phyloP scores from a whole-genome alignment of 352 stramenopile genomes.

The Saprolegnia parasitica region DNA sequence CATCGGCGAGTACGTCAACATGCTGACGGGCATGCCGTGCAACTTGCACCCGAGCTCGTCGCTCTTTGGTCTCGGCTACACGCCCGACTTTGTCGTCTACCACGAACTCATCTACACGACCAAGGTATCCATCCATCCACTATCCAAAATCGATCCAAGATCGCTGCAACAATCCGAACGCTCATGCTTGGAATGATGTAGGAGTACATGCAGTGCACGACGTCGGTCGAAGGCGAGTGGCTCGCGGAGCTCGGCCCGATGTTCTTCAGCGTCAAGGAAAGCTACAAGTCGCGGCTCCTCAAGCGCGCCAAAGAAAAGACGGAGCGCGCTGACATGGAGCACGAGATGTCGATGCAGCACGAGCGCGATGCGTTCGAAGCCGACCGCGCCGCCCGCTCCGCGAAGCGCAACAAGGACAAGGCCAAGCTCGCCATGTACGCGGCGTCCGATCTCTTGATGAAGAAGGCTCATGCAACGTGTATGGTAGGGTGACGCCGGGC shows the following conservation, averaged over 20 bases:
- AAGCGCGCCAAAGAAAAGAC: constrained; percentile 85
- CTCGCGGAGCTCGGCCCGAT: constrained; percentile 98
- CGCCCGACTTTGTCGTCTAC: constrained; percentile 99
- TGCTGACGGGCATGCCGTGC: constrained; percentile 97
- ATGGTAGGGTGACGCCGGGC: constrained; percentile 57
- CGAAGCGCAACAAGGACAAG: constrained; percentile 21
- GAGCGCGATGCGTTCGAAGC: constrained; percentile 28
- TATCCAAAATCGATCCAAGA: constrained; percentile 52
- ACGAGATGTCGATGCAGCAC: constrained; percentile 57
- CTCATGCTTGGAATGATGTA: constrained; percentile 26
- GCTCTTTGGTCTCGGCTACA: constrained; percentile 98
- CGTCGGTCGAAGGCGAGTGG: constrained; percentile 98
- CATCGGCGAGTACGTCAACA: constrained; percentile 99
- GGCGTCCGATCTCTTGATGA: neutral
- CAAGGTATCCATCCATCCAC: constrained; percentile 76
- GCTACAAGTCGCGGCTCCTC: constrained; percentile 88
- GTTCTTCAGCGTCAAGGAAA: constrained; percentile 99
- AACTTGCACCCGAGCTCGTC: constrained; percentile 95
- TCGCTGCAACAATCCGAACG: neutral
- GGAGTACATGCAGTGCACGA: constrained; percentile 97
- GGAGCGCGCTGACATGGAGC: constrained; percentile 71
- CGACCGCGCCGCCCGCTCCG: constrained; percentile 29
- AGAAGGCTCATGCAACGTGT: neutral
- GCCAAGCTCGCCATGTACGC: constrained; percentile 32
- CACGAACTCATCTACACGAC: constrained; percentile 99